Conservation (phyloP, 2,329 filamentous ascomycete genomes). For the Paracorniculantispora psalliotae region DNA sequence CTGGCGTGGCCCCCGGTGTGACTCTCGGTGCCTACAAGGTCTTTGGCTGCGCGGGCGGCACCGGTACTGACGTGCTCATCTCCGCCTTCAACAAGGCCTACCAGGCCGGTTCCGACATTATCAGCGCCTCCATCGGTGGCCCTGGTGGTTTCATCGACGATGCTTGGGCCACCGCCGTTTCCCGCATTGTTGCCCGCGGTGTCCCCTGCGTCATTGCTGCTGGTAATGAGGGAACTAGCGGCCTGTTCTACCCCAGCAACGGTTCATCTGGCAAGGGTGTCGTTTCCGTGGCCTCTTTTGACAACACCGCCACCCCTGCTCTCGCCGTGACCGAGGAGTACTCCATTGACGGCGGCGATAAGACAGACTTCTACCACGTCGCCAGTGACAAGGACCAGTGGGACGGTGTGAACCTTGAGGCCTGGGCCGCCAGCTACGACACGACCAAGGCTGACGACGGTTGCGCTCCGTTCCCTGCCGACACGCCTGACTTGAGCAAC, state of each 20-base stretch:
- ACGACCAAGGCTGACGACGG: conserved; percentile 22
- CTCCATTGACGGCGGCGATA: conserved; percentile 30
- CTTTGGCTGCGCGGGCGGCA: conserved; percentile 49
- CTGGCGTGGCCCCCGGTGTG: conserved; percentile 52
- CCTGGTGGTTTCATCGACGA: conserved; percentile 48
- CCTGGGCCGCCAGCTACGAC: conserved; percentile 48
- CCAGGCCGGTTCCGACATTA: conserved; percentile 54
- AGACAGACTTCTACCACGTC: conserved; percentile 38
- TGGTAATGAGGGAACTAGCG: conserved; percentile 43
- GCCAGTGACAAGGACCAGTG: conserved; percentile 38
- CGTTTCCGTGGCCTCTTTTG: conserved; percentile 45
- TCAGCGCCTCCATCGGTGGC: conserved; percentile 51
- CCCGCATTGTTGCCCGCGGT: conserved; percentile 48
- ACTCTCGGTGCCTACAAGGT: conserved; percentile 53
- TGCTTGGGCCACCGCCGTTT: conserved; percentile 44
- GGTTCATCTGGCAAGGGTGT: conserved; percentile 44
- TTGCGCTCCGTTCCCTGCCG: conserved; percentile 12
- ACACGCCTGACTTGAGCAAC: conserved; percentile 52
- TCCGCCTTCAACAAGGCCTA: conserved; percentile 56
- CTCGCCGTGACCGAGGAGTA: conserved; percentile 40
- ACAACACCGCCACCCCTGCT: conserved; percentile 40
- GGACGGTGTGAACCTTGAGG: conserved; percentile 40
- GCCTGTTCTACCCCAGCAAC: conserved; percentile 45
- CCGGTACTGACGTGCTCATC: conserved; percentile 53
- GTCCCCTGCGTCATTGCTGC: conserved; percentile 50